Evolutionary conservation across 331 rosid genomes (phyloP).

Genomic region (Pyracantha coccinea): DNA sequence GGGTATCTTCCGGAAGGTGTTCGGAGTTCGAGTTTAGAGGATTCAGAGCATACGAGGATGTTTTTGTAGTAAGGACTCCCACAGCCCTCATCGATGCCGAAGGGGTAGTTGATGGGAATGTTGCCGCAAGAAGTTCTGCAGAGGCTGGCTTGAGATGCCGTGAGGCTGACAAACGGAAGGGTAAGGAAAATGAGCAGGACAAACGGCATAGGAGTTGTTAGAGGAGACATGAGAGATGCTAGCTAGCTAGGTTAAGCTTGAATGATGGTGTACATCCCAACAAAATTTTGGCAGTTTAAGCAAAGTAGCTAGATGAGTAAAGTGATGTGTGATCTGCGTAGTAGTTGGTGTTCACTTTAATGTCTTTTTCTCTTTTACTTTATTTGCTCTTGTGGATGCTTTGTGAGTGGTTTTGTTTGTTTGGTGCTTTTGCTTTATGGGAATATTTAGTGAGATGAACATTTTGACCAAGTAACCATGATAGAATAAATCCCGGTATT

Average conservation of each 20-base stretch:
- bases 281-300: too few species aligned
- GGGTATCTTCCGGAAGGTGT: conserved; percentile 78
- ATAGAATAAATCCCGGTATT: too few species aligned
- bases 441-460: neutral
- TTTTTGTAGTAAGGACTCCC: conserved; percentile 80
- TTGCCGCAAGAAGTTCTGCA: conserved; percentile 76
- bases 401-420: neutral
- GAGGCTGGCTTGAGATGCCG: conserved; percentile 27
- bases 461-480: neutral
- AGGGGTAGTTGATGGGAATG: conserved; percentile 74
- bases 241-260: too few species aligned
- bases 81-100: conserved; percentile 87
- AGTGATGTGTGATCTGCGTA: neutral
- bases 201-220: neutral
- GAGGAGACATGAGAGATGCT: neutral
- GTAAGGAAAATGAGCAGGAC: conserved; percentile 6
- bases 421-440: neutral
- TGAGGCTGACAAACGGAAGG: conserved; percentile 20
- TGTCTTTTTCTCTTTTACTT: neutral
- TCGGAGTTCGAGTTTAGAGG: conserved; percentile 57
- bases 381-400: conserved; percentile 21
- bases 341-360: conserved; percentile 21
- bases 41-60: conserved; percentile 51
- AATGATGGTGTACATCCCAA: too few species aligned
- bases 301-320: too few species aligned